Conservation (phyloP, 2,329 filamentous ascomycete species). For the Verticillium klebahnii region DNA sequence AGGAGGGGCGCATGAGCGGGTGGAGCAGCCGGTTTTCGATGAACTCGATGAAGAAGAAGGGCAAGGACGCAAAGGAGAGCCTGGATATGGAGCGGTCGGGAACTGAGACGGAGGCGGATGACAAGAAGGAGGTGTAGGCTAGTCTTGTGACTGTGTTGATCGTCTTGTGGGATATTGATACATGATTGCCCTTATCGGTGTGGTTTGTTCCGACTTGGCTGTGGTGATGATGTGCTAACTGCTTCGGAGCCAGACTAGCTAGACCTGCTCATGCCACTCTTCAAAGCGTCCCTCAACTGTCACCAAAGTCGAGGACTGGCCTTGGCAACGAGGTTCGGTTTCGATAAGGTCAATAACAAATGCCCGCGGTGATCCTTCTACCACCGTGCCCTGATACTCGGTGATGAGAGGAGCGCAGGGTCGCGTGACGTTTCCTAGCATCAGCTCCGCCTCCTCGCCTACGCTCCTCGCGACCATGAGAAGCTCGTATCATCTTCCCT, state of each 20-base stretch:
- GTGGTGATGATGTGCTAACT: neutral
- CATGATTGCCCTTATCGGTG: neutral
- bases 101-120: slow-evolving; percentile 7
- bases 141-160: neutral
- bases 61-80: slow-evolving; percentile 50
- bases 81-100: slow-evolving; percentile 40
- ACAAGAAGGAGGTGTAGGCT: slow-evolving; percentile 9
- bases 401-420: no score
- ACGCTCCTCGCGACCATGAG: no score
- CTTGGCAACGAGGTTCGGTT: no score
- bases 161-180: neutral
- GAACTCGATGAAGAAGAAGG: slow-evolving; percentile 58
- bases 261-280: no score
- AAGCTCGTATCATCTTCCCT: no score
- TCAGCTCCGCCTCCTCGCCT: no score
- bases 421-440: no score
- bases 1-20: slow-evolving; percentile 44
- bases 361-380: no score
- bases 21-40: slow-evolving; percentile 50
- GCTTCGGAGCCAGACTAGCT: no score
- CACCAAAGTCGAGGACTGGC: neutral
- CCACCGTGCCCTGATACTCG: no score
- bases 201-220: neutral
- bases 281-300: neutral
- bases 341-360: no score